Evolutionary conservation across 495 filamentous ascomycete genomes (phyloP).

Genomic region (Tuber magnatum): DNA sequence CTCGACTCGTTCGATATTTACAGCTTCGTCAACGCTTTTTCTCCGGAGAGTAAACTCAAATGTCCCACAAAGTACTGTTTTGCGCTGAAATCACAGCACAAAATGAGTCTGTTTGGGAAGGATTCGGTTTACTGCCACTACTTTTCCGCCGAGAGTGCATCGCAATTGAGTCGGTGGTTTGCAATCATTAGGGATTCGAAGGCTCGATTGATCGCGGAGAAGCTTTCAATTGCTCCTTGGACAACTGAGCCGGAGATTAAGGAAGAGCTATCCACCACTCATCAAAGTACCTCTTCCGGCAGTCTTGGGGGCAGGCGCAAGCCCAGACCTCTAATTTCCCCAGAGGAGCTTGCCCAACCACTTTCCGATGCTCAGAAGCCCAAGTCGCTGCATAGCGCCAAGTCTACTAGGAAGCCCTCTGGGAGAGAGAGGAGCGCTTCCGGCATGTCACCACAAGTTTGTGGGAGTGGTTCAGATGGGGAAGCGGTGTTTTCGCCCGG

Average conservation of each 20-base stretch:
- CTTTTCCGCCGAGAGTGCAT: slow-evolving; percentile 69
- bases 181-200: slow-evolving; percentile 77
- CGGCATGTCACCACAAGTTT: slow-evolving; percentile 14
- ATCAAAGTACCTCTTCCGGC: slow-evolving; percentile 18
- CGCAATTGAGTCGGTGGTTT: slow-evolving; percentile 61
- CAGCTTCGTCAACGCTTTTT: slow-evolving; percentile 57
- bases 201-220: slow-evolving; percentile 59
- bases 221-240: slow-evolving; percentile 41
- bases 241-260: slow-evolving; percentile 18
- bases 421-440: slow-evolving; percentile 22
- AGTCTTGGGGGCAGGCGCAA: slow-evolving; percentile 29
- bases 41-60: slow-evolving; percentile 57
- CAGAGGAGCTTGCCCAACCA: slow-evolving; percentile 36
- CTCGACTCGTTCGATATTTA: slow-evolving; percentile 93
- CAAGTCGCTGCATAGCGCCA: slow-evolving; percentile 28
- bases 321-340: slow-evolving; percentile 37
- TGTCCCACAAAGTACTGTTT: slow-evolving; percentile 75
- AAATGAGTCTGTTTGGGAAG: slow-evolving; percentile 72
- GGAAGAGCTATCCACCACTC: slow-evolving; percentile 13
- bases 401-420: slow-evolving; percentile 24
- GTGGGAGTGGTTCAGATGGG: slow-evolving; percentile 21
- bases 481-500: slow-evolving; percentile 35
- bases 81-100: slow-evolving; percentile 90
- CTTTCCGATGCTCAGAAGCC: slow-evolving; percentile 26
- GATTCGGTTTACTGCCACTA: slow-evolving; percentile 85